Evolutionary conservation across 805 yeast species (phyloP).

Genomic region (Cyberlindnera suaveolens): DNA sequence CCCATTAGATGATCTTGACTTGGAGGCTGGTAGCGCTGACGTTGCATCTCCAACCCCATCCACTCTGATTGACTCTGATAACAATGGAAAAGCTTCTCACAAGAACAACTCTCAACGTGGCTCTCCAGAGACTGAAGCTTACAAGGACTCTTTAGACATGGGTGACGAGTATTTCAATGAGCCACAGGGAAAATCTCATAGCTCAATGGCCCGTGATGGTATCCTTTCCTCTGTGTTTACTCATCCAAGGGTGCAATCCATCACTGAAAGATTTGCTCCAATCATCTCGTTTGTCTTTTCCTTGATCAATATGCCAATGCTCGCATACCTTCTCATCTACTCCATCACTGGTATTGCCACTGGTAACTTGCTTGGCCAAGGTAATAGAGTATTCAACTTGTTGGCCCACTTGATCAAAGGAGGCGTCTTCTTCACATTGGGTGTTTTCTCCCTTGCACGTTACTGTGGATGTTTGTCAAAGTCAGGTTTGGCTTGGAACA

Average conservation of each 20-base stretch:
- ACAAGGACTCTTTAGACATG: slow-evolving; percentile 21
- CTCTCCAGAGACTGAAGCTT: slow-evolving; percentile 16
- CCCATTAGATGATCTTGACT: slow-evolving; percentile 25
- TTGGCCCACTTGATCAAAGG: slow-evolving; percentile 97
- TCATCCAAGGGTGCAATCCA: slow-evolving; percentile 17
- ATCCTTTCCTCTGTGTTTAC: slow-evolving; percentile 31
- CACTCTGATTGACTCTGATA: slow-evolving; percentile 19
- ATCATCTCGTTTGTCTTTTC: slow-evolving; percentile 35
- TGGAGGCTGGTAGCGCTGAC: slow-evolving; percentile 11
- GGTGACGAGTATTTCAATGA: slow-evolving; percentile 11
- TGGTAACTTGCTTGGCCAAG: slow-evolving; percentile 65
- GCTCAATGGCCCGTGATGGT: slow-evolving; percentile 26
- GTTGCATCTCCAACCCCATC: slow-evolving; percentile 18
- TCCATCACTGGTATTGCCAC: slow-evolving; percentile 52
- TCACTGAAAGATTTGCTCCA: slow-evolving; percentile 19
- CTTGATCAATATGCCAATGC: slow-evolving; percentile 56
- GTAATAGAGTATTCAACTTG: slow-evolving; percentile 62
- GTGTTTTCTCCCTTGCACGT: slow-evolving; percentile 76
- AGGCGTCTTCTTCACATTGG: slow-evolving; percentile 74
- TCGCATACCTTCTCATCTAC: slow-evolving; percentile 53
- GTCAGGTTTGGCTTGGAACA: slow-evolving; percentile 92
- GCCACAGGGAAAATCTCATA: slow-evolving; percentile 1
- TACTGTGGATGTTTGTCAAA: slow-evolving; percentile 75
- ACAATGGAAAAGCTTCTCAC: not conserved
- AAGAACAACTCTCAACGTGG: not conserved